Percentiles rank a stretch among this genome's conserved stretches.
Evolutionary conservation across 2,329 filamentous ascomycete species (phyloP).

Genomic region (Alternaria gaisen): DNA sequence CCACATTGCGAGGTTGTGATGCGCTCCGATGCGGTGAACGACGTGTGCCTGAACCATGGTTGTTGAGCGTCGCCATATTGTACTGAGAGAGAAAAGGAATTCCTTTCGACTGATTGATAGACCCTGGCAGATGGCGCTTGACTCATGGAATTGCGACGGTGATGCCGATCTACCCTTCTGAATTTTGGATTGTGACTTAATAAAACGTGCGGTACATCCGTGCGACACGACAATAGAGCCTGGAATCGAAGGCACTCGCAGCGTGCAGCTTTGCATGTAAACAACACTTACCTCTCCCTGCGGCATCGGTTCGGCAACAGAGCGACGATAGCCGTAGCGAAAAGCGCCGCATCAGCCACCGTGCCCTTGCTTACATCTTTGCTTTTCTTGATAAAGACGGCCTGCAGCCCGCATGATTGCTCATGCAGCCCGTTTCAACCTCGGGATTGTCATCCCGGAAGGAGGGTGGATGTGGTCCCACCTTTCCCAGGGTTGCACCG

Average conservation of each 20-base stretch:
- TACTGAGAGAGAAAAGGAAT: background rate
- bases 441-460: constrained; percentile 15
- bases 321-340: constrained; percentile 12
- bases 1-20: background rate
- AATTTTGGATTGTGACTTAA: background rate
- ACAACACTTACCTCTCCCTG: background rate
- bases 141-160: background rate
- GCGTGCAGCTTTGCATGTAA: background rate
- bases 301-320: constrained; percentile 7
- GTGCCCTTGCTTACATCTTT: constrained; percentile 6
- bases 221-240: background rate
- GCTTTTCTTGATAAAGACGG: constrained; percentile 10
- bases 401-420: constrained; percentile 15
- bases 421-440: constrained; percentile 19
- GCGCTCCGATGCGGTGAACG: background rate
- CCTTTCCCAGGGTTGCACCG: constrained; percentile 17
- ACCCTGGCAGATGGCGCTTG: background rate
- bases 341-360: constrained; percentile 16
- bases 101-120: background rate
- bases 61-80: background rate
- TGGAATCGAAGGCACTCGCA: background rate
- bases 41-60: background rate
- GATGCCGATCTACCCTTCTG: background rate
- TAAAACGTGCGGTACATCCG: background rate
- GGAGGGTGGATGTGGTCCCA: constrained; percentile 15